Evolutionary conservation across 129 eudicot genomes (phyloP), one percentile per base, ranked within the genome.

Genomic region (Gnaphalium uliginosum): DNA sequence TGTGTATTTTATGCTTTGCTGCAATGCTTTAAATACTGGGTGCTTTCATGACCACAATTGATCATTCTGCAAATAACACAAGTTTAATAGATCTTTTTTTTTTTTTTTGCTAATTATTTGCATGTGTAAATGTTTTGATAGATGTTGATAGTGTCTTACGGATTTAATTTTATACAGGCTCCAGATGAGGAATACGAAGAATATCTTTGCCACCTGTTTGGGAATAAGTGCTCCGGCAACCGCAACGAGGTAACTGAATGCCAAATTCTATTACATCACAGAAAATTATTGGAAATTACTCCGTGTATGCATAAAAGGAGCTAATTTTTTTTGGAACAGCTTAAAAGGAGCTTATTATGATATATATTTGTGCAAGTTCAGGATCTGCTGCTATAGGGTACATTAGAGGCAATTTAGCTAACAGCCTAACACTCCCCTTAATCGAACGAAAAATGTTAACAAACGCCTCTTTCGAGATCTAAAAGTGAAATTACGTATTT

Each of bases 121-220:
- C 56, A 66, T 65, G 37, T 14, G 2, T 68, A 69, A 58, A 69
- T 59, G 14, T 70, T 35, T 17, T 26, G 1, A 37, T 77, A 58
- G 27, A 58, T 69, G 67, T 21, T 39, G 3, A 69, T 69, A 19
- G n/a, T 29, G 57, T n/a, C 22, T 60, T 61, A 25, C 27, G 5
- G 63, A 15, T 62, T 25, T 33, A 26, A 24, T 73, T 73, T 37
- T 66, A 32, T 46, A 57, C 85, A 94, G 98, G 98, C 96, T 73
- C 97, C 97, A 46, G 96, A 94, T 78, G 98, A 94, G 85, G 98
- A 94, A 76, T 94, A 87, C 72, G 96, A 94, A 80, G 96, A 94
- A 84, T 84, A 87, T 79, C 86, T 90, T 39, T 84, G 90, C 74
- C 87, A 87, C 70, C 85, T 88, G n/a, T 77, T 82, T 77, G 97